Percentiles rank a stretch among this genome's conserved stretches.
Conservation (phyloP, 164 flowering plant genomes). For the Pachysandra terminalis region DNA sequence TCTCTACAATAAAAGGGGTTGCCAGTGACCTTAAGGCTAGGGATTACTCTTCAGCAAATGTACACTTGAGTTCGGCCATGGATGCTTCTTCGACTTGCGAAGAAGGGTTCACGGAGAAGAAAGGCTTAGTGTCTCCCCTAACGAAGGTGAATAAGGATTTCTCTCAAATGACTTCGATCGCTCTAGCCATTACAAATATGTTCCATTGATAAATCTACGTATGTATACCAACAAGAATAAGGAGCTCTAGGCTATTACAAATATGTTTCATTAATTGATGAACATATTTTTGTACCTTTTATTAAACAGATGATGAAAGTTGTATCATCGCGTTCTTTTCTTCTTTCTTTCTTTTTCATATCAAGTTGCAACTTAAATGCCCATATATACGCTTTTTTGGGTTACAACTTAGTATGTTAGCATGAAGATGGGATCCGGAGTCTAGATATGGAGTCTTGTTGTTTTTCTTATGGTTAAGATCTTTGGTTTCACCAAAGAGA, state of each 20-base stretch:
- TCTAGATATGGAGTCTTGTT: no score
- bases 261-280: not conserved
- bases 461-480: no score
- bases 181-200: constrained; percentile 22
- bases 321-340: no score
- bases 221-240: not conserved
- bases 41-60: constrained; percentile 16
- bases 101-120: constrained; percentile 33
- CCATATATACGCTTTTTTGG: no score
- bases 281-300: no score
- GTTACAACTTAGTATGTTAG: no score
- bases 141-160: constrained; percentile 15
- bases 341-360: no score
- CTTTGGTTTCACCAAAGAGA: no score
- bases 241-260: constrained; percentile 16
- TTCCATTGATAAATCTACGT: not conserved
- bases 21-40: not conserved
- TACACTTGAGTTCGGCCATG: constrained; percentile 27
- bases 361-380: no score
- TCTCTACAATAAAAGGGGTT: not conserved
- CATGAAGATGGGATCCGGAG: no score
- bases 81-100: constrained; percentile 33
- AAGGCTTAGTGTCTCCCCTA: constrained; percentile 27
- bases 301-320: no score
- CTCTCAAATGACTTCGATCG: constrained; percentile 24